Evolutionary conservation across 1,139 yeast genomes (phyloP), one percentile per base, ranked within the genome.

Genomic region (Candida neerlandica): DNA sequence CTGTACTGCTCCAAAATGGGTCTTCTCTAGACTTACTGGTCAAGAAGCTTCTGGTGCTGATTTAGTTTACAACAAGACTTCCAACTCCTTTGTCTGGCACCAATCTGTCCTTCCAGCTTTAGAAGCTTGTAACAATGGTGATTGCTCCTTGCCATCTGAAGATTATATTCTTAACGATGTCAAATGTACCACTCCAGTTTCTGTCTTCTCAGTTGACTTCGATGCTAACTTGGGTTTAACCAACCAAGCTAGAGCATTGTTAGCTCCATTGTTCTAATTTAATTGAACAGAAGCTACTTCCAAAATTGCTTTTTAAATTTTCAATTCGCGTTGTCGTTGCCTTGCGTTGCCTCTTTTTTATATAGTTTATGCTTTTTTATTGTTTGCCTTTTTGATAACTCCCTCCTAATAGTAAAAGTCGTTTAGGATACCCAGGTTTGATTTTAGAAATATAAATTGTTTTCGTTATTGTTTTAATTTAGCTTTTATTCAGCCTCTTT

Each of bases 161-260:
- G 61, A 64, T 51, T 55, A 45, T 26, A 54, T 69, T 40, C 52
- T 69, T 39, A 56, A 46, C 23, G 57, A 63, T 41, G 45, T 52
- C 38, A 48, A 56, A 39, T 75, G 81, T 62, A 58, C 65, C 49
- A 48, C 70, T 33, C 53, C 80, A 5, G 69, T 75, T 43, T 67
- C 77, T 43, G 68, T 67, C 37, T 75, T 74, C 64, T 65, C 69
- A 49, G 62, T 72, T 51, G 80, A 76, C 60, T 75, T 71, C 60
- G 77, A 71, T 60, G 79, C 72, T 49, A 67, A 66, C 56, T 47
- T 57, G 46, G 54, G 58, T 35, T 66, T 70, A 55, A 60, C 67
- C 53, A 49, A 57, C 23, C 59, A 65, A 12, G 27, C 14, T 16
- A 12, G 11, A 35, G 27, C 11, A 10, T 35, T 35, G 40, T 35